These are phyloP conservation scores for Cladophialophora psammophila DNA, from an alignment of 2,329 filamentous ascomycete species.

Conservation along the genomic window DNA sequence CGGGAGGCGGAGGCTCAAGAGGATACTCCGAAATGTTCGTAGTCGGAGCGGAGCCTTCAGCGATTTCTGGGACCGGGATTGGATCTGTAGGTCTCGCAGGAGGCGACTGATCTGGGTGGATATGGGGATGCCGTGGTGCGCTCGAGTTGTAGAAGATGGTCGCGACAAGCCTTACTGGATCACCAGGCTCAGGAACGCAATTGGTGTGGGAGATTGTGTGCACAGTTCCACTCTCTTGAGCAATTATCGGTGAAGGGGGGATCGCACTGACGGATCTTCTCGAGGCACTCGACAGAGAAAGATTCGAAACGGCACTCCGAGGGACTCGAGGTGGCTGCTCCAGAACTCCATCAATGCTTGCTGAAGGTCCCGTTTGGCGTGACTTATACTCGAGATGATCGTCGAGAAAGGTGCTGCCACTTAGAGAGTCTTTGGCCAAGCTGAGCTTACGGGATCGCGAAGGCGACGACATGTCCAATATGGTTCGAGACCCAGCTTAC, in stretches of 20 bases:
- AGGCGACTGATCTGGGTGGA: constrained; percentile 57
- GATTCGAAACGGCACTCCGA: constrained; percentile 32
- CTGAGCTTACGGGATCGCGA: constrained; percentile 50
- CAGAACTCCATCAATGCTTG: constrained; percentile 42
- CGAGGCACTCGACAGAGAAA: constrained; percentile 34
- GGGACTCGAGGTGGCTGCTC: constrained; percentile 34
- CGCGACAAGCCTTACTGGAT: constrained; percentile 54
- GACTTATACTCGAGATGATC: constrained; percentile 57
- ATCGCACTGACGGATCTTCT: constrained; percentile 40
- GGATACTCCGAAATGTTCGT: constrained; percentile 61
- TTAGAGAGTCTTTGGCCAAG: constrained; percentile 51
- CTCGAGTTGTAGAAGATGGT: constrained; percentile 59
- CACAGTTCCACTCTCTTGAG: constrained; percentile 56
- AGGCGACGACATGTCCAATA: constrained; percentile 26
- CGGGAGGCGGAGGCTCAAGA: constrained; percentile 61
- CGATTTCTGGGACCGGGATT: constrained; percentile 51
- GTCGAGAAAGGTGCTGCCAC: constrained; percentile 53
- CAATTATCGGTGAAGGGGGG: constrained; percentile 37
- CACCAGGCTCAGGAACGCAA: constrained; percentile 48
- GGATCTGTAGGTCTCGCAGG: constrained; percentile 47
- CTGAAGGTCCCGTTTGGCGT: constrained; percentile 33
- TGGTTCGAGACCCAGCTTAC: not conserved
- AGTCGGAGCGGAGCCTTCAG: constrained; percentile 58
- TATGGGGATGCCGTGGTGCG: constrained; percentile 53
- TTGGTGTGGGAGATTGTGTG: constrained; percentile 56